Evolutionary conservation across 768 basidiomycete genomes (phyloP), one percentile per base, ranked within the genome.

Genomic region (Agrocybe praecox): DNA sequence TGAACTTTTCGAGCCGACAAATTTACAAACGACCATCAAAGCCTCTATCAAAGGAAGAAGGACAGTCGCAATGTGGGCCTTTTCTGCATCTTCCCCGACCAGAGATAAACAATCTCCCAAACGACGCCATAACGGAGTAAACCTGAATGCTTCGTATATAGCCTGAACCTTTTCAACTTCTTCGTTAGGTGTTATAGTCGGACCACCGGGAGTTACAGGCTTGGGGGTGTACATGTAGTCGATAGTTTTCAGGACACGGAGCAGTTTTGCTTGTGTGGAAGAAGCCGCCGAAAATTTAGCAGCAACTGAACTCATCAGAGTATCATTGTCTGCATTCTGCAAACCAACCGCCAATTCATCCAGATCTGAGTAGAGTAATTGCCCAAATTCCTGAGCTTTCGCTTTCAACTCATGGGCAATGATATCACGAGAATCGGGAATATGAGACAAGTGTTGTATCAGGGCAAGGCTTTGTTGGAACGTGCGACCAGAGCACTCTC

Each of bases 11-110:
- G 89, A 77, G 8, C 90, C 90, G 24, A 91, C 92, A 69, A 96
- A 93, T 72, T 97, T 97, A 83, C 94, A 97, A 36, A 99, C 94
- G 1, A 99, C 95, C 96, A 99, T 98, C 58, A 99, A 76, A 1
- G 96, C 85, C 71, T 99, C 97, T 57, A 99, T 97, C 46, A 98
- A 79, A 11, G 97, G 97, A 29, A 99, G 77, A 2, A 99, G 79
- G 14, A 98, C 93, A 1, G 92, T 96, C 4, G 94, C 94, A 48
- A 96, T 86, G 68, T 97, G 91, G 55, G 92, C 91, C 43, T 87
- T 85, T 59, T 91, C 87, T 0, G 88, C 77, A 56, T 87, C 86
- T 59, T 88, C 86, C 66, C 94, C 92, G 57, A 98, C 88, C 52
- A 88, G 76, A 2, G 84, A 84, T 40, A 99, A 79, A 66, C 96